Conservation (phyloP, 164 flowering plant species). For the Chimonanthus salicifolius region DNA sequence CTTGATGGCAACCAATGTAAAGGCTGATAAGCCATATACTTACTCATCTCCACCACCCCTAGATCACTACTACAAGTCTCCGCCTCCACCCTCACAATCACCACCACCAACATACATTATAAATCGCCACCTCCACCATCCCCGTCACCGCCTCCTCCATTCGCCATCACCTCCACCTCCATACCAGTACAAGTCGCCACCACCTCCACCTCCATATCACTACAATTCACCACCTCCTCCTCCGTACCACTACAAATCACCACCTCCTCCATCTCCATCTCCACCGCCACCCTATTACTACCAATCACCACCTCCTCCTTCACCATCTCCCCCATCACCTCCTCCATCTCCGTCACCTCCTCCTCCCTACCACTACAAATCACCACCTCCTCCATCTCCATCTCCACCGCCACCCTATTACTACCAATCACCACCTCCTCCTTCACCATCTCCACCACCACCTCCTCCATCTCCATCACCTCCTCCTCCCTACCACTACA, state of each 20-base stretch:
- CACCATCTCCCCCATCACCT: not conserved
- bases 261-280: conserved; percentile 1
- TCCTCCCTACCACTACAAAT: no score
- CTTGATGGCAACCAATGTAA: not conserved
- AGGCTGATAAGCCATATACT: not conserved
- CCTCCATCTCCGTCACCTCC: no score
- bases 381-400: no score
- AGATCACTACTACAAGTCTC: not conserved
- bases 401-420: no score
- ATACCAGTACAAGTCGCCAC: not conserved
- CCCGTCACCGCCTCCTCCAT: not conserved
- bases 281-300: not conserved
- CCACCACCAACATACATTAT: not conserved
- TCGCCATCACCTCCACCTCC: not conserved
- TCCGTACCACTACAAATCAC: conserved; percentile 2
- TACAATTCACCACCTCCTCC: not conserved
- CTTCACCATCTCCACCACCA: no score
- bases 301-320: no score
- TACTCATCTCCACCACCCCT: not conserved
- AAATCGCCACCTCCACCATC: not conserved
- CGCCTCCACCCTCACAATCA: not conserved
- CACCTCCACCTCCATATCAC: not conserved
- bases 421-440: no score
- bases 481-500: no score
- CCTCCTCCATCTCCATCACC: no score